Evolutionary conservation across 2,329 filamentous ascomycete genomes (phyloP).

Genomic region (Talaromyces marneffei): DNA sequence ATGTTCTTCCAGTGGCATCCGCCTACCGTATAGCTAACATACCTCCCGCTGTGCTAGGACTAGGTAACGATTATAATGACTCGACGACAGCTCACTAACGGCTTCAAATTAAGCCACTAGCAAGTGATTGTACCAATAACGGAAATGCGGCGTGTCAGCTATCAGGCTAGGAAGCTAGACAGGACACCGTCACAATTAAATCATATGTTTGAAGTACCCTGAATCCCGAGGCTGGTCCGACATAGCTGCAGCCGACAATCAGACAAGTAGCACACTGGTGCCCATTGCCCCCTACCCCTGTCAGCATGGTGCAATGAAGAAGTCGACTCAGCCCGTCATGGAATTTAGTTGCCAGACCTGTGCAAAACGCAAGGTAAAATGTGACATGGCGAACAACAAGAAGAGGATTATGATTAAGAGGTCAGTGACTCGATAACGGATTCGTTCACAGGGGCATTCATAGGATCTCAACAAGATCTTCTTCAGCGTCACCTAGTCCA

Average conservation of each 20-base stretch:
- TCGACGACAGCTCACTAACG: not conserved
- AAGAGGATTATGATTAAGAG: not conserved
- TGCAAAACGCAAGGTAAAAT: constrained; percentile 38
- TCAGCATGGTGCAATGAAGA: not conserved
- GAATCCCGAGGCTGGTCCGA: not conserved
- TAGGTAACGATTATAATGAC: not conserved
- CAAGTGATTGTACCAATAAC: not conserved
- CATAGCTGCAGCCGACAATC: not conserved
- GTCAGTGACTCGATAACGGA: not conserved
- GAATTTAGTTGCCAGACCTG: constrained; percentile 20
- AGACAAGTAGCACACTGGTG: not conserved
- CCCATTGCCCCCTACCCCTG: constrained; percentile 1
- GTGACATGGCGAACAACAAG: constrained; percentile 24
- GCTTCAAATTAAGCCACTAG: no score
- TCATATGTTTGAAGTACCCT: not conserved
- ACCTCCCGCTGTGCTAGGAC: not conserved
- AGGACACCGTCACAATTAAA: not conserved
- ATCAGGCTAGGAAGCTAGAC: not conserved
- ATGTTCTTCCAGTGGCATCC: not conserved
- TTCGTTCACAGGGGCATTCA: constrained; percentile 16
- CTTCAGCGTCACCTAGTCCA: constrained; percentile 24
- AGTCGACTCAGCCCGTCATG: not conserved
- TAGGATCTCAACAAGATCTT: constrained; percentile 17
- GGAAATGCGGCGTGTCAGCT: not conserved
- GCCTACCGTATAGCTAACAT: not conserved